Evolutionary conservation across 371 early-diverging fungal genomes (phyloP), one percentile per base, ranked within the genome.

Genomic region (Batkoa obscura): DNA sequence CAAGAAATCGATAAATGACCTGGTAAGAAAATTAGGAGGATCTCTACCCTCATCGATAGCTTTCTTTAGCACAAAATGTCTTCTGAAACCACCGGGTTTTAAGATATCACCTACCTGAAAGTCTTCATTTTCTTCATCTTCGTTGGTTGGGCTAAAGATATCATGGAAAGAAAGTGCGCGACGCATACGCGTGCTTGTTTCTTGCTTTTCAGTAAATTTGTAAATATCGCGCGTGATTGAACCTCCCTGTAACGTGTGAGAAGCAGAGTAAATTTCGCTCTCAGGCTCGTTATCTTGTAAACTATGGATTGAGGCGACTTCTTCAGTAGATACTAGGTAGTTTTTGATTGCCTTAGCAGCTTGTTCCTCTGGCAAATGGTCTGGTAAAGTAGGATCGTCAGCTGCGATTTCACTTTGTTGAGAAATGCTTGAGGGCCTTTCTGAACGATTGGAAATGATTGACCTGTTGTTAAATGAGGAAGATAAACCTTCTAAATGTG

Each of bases 1-100:
- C 56, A 95, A 72, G 59, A 92, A 94, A 64, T 94, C 94, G 38
- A 93, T 83, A 75, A 92, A 95, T 66, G 83, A 88, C 38, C 76
- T 69, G 4, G 94, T 89, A 43, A 90, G 71, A 50, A 86, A 71
- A 63, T 79, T 79, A 54, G 81, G 75, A 15, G 73, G 75, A 8
- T 66, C 66, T 31, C 80, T 76, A 15, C 87, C 86, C 60, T 78
- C 72, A 49, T 66, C 68, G 37, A 72, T 70, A 23, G 92, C 92
- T 55, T 79, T 73, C 57, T 74, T 75, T 30, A 76, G 68, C 33
- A 94, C 71, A 69, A 81, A 85, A 58, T 88, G 80, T 1, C 95
- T 76, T 36, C 94, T 72, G 67, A 95, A 90, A 17, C 86, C 88
- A 55, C 95, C 95, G 1, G 95, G 94, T 45, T 74, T 73, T 48